Base-by-base conservation (phyloP, 257 asterid species). In the Fraxinus quadrangulata region DNA sequence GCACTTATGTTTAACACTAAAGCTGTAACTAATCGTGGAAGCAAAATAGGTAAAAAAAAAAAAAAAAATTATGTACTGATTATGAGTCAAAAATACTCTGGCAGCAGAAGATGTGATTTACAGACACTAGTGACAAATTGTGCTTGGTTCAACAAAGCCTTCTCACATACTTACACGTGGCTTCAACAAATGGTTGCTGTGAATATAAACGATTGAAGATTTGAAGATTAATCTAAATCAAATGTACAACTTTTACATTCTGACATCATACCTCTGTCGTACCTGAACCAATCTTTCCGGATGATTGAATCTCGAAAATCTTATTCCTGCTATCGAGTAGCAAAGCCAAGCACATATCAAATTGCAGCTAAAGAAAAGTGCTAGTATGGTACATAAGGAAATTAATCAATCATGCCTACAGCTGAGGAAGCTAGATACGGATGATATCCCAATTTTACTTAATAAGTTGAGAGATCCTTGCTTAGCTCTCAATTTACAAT, bases 201-300 rank as follows among this genome's bases (percentile, higher is more conserved):
- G 77, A 17, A 39, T 47, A 77, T 39, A 70, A 54, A 61, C 28
- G 28, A 31, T 56, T 66, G 68, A 76, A 66, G 74, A 13, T 67
- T 51, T 23, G 19, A 54, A 63, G 72, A 75, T 11, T 24, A 23
- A 23, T 59, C 67, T 59, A 73, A 72, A 63, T 11, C 72, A 72
- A 67, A 66, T 28, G 13, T 72, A 71, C 54, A n/a, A 23, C 34
- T 59, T 37, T 21, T 28, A 66, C 45, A 26, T 6, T 54, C 56
- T n/a, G 51, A 68, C 36, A 77, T 24, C 83, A 49, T 86, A 93
- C 97, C 97, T 93, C 97, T 30, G 92, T 82, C 34, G 73, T 78
- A 72, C 98, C 98, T 74, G 93, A 81, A 85, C 85, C 90, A 74
- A 91, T 81, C 86, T 81, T 91, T 73, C 96, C 93, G 39, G 94